Evolutionary conservation across 352 stramenopile genomes (phyloP), one percentile per base, ranked within the genome.

Genomic region (Phytophthora boehmeriae): DNA sequence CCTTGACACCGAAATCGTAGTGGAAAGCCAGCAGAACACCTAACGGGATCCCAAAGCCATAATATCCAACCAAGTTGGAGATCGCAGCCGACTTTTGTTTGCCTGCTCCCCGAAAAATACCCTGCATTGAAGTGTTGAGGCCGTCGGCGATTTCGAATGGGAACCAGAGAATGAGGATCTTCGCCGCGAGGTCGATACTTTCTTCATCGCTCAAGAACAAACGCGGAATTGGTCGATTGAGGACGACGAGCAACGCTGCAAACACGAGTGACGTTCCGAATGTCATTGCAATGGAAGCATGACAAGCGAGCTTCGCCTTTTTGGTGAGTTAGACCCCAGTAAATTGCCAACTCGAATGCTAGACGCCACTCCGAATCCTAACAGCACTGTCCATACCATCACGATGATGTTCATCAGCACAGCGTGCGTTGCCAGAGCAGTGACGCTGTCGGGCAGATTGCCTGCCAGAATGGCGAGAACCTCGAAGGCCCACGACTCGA

Each of bases 401-500:
- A 77, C 64, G 28, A 78, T 78, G 20, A 86, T 71, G 65, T 88
- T 86, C 19, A 86, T 59, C 19, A 88, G 44, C 30, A 86, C 81
- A 6, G 81, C 75, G 44, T 86, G 78, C 11, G 78, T 75, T 25
- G 78, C 83, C 8, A 88, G 44, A 4, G 73, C 66, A 17, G 86
- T 59, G 25, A 87, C 52, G 27, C 56, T 59, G 22, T 88, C 56
- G 0, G 76, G 76, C 4, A 90, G 59, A 11, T 88, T 43, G 0
- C 80, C 76, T 0, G 75, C 68, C 9, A 76, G 23, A 17, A 88
- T 63, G 8, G 78, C 71, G 13, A 90, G 68, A 20, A 81, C 58
- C 47, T 90, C 81, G 35, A 80, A 88, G 16, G 72, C 80, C 68
- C 78, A 86, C 62, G 73, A 84, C 50, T 89, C 81, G 44, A 88